These are phyloP conservation scores for Nemania bipapillata DNA, from an alignment of 2,329 filamentous ascomycete species.

Conservation along the genomic window DNA sequence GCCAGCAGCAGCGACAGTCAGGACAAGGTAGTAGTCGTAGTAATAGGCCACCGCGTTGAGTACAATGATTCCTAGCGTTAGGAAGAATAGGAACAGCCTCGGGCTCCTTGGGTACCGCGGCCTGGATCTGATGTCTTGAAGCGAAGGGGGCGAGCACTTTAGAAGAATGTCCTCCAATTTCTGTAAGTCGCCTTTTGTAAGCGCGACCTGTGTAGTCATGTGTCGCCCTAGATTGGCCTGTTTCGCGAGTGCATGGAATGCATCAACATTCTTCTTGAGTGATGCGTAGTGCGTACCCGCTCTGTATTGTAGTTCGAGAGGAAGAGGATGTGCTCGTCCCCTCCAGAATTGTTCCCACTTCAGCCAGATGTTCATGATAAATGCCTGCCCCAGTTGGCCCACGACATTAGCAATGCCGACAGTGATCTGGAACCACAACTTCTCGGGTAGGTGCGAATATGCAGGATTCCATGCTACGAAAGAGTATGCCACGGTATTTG, in stretches of 20 bases:
- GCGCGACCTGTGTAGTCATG: conserved; percentile 21
- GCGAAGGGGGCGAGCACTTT: conserved; percentile 20
- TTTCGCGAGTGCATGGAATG: conserved; percentile 25
- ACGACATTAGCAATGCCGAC: conserved; percentile 27
- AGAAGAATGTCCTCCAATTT: conserved; percentile 28
- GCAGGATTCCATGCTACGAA: conserved; percentile 29
- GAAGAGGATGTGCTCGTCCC: conserved; percentile 2
- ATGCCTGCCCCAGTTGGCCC: conserved; percentile 27
- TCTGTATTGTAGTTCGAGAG: conserved; percentile 18
- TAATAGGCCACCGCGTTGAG: conserved; percentile 30
- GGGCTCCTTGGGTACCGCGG: conserved; percentile 25
- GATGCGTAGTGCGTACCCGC: conserved; percentile 24
- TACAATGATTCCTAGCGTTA: conserved; percentile 28
- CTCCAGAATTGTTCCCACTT: conserved; percentile 26
- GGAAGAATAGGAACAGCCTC: conserved; percentile 26
- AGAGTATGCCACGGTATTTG: conserved; percentile 28
- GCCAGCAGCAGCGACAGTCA: conserved; percentile 26
- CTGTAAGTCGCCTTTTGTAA: conserved; percentile 27
- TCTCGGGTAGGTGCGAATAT: conserved; percentile 22
- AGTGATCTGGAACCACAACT: conserved; percentile 32
- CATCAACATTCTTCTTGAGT: conserved; percentile 22
- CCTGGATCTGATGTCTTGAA: conserved; percentile 18
- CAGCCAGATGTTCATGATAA: conserved; percentile 29
- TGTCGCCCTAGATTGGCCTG: conserved; percentile 24
- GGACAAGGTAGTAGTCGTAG: conserved; percentile 30